Evolutionary conservation across 306 rosid species (phyloP).

Genomic region (Acacia confusa): DNA sequence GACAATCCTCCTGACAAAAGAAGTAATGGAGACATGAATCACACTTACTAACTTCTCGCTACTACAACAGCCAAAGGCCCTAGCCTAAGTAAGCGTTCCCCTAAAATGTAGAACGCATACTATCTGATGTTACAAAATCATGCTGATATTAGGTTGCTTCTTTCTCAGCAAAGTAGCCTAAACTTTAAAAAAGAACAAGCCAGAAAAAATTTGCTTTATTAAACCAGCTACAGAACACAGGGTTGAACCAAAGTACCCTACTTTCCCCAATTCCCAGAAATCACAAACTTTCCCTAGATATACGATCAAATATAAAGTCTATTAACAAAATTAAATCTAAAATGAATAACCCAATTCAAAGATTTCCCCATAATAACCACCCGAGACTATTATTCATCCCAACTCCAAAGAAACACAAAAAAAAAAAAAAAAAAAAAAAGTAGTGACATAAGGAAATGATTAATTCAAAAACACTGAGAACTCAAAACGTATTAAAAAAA

Average conservation of each 20-base stretch:
- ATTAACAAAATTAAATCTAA: background rate
- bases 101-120: background rate
- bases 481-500: background rate
- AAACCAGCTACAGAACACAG: background rate
- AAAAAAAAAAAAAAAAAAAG: background rate
- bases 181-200: slow-evolving; percentile 9
- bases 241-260: background rate
- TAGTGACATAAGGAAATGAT: background rate
- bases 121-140: background rate
- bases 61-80: background rate
- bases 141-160: background rate
- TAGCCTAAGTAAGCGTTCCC: background rate
- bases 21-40: slow-evolving; percentile 4
- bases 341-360: background rate
- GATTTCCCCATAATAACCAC: background rate
- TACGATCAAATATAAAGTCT: background rate
- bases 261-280: background rate
- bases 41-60: background rate
- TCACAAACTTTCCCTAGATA: background rate
- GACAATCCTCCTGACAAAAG: background rate
- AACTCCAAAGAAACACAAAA: background rate
- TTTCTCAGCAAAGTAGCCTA: slow-evolving; percentile 20
- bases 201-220: background rate
- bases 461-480: background rate
- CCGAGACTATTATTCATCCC: background rate